Evolutionary conservation across 129 eudicot species (phyloP).

Genomic region (Gnaphalium uliginosum): DNA sequence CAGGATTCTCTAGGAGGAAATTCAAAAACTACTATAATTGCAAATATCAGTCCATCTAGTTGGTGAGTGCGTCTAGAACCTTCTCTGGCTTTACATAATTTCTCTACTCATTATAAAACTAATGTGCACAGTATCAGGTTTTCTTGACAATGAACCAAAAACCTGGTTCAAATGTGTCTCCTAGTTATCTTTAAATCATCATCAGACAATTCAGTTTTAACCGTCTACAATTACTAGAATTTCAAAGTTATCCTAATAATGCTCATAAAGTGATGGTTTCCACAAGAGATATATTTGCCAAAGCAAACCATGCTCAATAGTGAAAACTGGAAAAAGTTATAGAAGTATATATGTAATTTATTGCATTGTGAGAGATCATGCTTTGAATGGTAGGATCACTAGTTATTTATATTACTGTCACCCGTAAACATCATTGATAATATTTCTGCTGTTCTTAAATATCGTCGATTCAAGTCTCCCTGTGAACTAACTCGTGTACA

Average conservation of each 20-base stretch:
- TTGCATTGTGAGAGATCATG: neutral
- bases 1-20: constrained; percentile 99
- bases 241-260: neutral
- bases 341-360: neutral
- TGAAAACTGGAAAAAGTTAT: constrained; percentile 2
- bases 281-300: neutral
- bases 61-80: constrained; percentile 54
- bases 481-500: constrained; percentile 20
- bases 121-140: neutral
- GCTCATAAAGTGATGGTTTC: constrained; percentile 1
- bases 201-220: constrained; percentile 1
- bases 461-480: constrained; percentile 1
- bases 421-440: neutral
- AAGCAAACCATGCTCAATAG: constrained; percentile 13
- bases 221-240: neutral
- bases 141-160: constrained; percentile 9
- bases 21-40: constrained; percentile 92
- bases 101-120: constrained; percentile 1
- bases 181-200: neutral
- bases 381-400: neutral
- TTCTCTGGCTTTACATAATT: constrained; percentile 19
- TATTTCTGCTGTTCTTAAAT: constrained; percentile 5
- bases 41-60: constrained; percentile 91
- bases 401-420: constrained; percentile 8
- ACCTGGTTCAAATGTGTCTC: constrained; percentile 1